Percentiles rank a stretch among this genome's conserved stretches.
Evolutionary conservation across 2,329 filamentous ascomycete species (phyloP).

Genomic region (Hypocreales sp.): DNA sequence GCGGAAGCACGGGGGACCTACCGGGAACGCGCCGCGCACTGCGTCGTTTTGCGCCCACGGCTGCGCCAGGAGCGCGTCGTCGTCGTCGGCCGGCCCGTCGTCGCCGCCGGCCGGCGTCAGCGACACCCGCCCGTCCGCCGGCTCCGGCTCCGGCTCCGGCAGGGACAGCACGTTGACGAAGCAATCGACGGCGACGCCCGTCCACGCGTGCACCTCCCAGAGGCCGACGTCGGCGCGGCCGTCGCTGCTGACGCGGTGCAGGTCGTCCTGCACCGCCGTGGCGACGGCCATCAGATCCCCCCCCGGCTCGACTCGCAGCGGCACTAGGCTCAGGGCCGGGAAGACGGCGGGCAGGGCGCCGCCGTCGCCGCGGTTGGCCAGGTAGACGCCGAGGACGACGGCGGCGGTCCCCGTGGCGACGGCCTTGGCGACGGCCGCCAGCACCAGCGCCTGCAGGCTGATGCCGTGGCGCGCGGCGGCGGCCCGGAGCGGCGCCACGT

Average conservation of each 20-base stretch:
- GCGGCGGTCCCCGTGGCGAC: conserved; percentile 18
- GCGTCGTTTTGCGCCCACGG: conserved; percentile 8
- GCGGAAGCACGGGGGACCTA: too few relatives aligned
- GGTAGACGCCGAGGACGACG: conserved; percentile 64
- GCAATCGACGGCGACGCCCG: conserved; percentile 49
- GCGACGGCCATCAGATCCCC: conserved; percentile 35
- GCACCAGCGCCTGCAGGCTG: conserved; percentile 58
- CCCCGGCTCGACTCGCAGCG: conserved; percentile 27
- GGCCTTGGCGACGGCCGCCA: conserved; percentile 50
- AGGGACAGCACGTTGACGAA: conserved; percentile 71
- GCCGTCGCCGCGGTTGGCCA: conserved; percentile 55
- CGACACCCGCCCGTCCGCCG: neutral
- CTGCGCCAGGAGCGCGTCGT: conserved; percentile 2
- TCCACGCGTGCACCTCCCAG: conserved; percentile 62
- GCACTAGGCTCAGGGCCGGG: conserved; percentile 69
- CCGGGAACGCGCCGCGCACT: conserved; percentile 11
- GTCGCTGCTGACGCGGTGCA: conserved; percentile 40
- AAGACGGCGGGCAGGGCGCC: conserved; percentile 29
- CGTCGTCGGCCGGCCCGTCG: too few relatives aligned
- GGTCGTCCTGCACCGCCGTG: conserved; percentile 47
- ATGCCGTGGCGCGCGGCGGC: conserved; percentile 36
- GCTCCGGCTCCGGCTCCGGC: conserved; percentile 11
- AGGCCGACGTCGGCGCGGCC: conserved; percentile 43
- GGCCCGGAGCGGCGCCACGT: conserved; percentile 14
- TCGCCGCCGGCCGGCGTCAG: neutral